Conservation (phyloP, 2,329 filamentous ascomycete species). For the Fusarium virguliforme region DNA sequence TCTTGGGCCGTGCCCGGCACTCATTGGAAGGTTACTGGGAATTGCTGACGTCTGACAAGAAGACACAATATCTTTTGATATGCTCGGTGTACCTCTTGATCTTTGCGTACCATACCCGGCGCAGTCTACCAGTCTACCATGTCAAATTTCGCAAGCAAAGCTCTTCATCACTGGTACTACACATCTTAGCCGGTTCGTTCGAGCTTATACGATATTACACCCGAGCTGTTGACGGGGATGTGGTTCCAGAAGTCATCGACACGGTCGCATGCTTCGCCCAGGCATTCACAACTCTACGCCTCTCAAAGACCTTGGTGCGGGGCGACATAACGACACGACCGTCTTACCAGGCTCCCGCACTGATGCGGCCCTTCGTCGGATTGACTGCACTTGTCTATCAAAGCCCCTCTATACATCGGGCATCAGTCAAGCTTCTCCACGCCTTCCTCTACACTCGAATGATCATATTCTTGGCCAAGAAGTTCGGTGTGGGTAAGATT, state of each 20-base stretch:
- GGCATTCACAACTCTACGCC: conserved; percentile 10
- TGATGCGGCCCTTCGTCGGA: conserved; percentile 6
- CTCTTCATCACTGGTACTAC: neutral
- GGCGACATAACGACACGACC: conserved; percentile 7
- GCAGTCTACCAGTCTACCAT: conserved; percentile 8
- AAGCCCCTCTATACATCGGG: no score
- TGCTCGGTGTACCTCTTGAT: neutral
- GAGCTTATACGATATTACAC: conserved; percentile 10
- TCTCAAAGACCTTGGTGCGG: conserved; percentile 4
- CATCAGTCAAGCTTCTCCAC: no score
- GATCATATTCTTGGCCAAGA: no score
- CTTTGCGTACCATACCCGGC: conserved; percentile 14
- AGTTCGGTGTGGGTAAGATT: no score
- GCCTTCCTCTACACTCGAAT: no score
- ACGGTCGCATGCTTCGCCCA: conserved; percentile 11
- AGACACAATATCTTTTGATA: neutral
- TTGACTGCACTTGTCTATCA: neutral
- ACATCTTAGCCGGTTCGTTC: conserved; percentile 6
- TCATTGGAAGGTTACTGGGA: neutral
- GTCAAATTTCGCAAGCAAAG: neutral
- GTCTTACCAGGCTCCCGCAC: conserved; percentile 15
- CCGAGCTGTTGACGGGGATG: neutral
- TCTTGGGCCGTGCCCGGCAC: neutral
- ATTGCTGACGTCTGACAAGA: neutral
- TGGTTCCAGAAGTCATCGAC: neutral